Evolutionary conservation across 805 yeast species (phyloP).

Genomic region (Saccharomycopsis sp.): DNA sequence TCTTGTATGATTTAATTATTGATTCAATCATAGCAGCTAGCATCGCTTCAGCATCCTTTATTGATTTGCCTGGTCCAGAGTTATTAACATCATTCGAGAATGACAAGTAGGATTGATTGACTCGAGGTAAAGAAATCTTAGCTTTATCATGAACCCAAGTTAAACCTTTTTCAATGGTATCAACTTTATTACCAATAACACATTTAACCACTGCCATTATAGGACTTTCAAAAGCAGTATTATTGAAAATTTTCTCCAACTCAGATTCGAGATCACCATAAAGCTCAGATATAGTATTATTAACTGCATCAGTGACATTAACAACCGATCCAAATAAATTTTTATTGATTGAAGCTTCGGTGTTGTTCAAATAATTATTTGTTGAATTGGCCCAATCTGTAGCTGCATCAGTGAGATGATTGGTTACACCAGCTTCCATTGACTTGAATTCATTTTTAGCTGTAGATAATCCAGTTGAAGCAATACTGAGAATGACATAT

Average conservation of each 20-base stretch:
- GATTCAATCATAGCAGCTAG: no score
- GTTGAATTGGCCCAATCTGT: conserved; percentile 49
- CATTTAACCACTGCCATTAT: conserved; percentile 69
- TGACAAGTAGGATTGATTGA: conserved; percentile 34
- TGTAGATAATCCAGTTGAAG: conserved; percentile 23
- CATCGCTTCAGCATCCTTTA: no score
- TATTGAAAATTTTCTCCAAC: conserved; percentile 53
- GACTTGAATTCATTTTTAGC: conserved; percentile 7
- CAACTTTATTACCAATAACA: conserved; percentile 67
- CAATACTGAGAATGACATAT: conserved; percentile 34
- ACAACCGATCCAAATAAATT: conserved; percentile 62
- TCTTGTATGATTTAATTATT: conserved; percentile 29
- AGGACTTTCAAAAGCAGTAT: conserved; percentile 59
- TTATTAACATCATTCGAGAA: no score
- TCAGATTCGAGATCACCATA: conserved; percentile 51
- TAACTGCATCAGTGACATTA: conserved; percentile 49
- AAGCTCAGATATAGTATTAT: conserved; percentile 53
- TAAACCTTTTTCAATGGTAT: conserved; percentile 59
- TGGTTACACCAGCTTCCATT: conserved; percentile 18
- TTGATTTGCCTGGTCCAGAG: no score
- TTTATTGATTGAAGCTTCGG: conserved; percentile 50
- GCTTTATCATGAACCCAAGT: conserved; percentile 71
- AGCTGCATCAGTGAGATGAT: conserved; percentile 19
- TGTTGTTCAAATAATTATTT: conserved; percentile 42
- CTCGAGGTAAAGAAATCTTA: conserved; percentile 48